A percentile compares a stretch with the other conserved stretches of the same genome.
These are phyloP conservation scores for Suillus variegatus DNA, from an alignment of 768 basidiomycete species.

Conservation along the genomic window DNA sequence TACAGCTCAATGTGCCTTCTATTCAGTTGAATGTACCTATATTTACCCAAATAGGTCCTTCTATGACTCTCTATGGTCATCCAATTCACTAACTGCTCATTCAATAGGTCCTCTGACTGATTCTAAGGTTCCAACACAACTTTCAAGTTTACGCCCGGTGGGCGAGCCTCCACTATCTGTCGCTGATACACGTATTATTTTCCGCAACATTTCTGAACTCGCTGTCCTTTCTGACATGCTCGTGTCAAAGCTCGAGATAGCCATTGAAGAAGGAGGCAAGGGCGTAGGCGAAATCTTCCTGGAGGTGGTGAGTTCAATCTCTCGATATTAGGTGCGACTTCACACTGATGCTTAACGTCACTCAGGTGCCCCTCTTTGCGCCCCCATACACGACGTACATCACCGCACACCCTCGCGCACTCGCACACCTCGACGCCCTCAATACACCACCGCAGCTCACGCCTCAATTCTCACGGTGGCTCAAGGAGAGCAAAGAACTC, in stretches of 20 bases:
- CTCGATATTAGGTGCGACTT: not conserved
- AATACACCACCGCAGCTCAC: slow-evolving; percentile 48
- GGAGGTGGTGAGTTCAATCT: slow-evolving; percentile 51
- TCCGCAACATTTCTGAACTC: slow-evolving; percentile 75
- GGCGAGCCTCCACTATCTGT: slow-evolving; percentile 59
- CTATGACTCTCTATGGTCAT: slow-evolving; percentile 42
- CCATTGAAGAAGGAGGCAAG: slow-evolving; percentile 64
- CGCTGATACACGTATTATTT: slow-evolving; percentile 72
- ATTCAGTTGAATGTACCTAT: not conserved
- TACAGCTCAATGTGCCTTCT: not conserved
- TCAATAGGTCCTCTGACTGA: slow-evolving; percentile 26
- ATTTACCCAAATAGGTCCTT: slow-evolving; percentile 28
- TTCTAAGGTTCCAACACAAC: slow-evolving; percentile 12
- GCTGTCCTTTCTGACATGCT: slow-evolving; percentile 72
- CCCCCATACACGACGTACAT: slow-evolving; percentile 79
- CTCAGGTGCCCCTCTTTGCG: slow-evolving; percentile 69
- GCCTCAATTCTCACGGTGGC: slow-evolving; percentile 45
- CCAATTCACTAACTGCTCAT: slow-evolving; percentile 20
- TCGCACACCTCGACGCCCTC: slow-evolving; percentile 61
- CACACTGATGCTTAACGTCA: not conserved
- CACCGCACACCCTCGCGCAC: slow-evolving; percentile 73
- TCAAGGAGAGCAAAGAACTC: slow-evolving; percentile 62
- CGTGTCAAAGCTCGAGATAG: slow-evolving; percentile 62
- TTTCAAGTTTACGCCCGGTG: not conserved
- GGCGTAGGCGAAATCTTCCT: slow-evolving; percentile 78